These are phyloP conservation scores for Penicillium sp. DNA, from an alignment of 2,329 filamentous ascomycete genomes.

Conservation along the genomic window DNA sequence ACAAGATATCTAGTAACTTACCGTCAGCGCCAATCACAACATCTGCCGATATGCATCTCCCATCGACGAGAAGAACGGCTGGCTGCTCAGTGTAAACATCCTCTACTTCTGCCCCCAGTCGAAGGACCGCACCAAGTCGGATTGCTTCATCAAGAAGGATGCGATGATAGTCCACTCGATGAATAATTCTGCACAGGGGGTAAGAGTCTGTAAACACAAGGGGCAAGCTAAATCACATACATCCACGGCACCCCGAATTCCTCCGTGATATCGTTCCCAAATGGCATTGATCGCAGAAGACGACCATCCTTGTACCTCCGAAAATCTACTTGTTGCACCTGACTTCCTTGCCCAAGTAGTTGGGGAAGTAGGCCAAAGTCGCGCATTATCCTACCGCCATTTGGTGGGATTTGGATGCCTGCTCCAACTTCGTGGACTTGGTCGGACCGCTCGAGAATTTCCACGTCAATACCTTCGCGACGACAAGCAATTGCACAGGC, in stretches of 20 bases:
- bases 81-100: slow-evolving; percentile 5
- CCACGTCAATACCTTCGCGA: slow-evolving; percentile 16
- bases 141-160: slow-evolving; percentile 17
- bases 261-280: slow-evolving; percentile 17
- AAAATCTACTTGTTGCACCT: slow-evolving; percentile 15
- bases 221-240: slow-evolving; percentile 8
- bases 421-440: slow-evolving; percentile 23
- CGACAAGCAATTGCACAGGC: slow-evolving; percentile 27
- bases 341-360: slow-evolving; percentile 8
- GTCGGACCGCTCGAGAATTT: slow-evolving; percentile 20
- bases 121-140: slow-evolving; percentile 11
- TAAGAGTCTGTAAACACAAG: background rate
- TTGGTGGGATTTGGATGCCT: slow-evolving; percentile 31
- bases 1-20: background rate
- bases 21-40: slow-evolving; percentile 21
- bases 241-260: slow-evolving; percentile 27
- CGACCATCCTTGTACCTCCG: slow-evolving; percentile 21
- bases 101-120: slow-evolving; percentile 3
- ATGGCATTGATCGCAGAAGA: slow-evolving; percentile 19
- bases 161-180: slow-evolving; percentile 19
- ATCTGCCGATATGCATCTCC: slow-evolving; percentile 13
- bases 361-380: slow-evolving; percentile 15
- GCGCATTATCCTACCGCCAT: slow-evolving; percentile 20
- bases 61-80: slow-evolving; percentile 4
- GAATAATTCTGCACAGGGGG: slow-evolving; percentile 16